phyloP scores from a whole-genome alignment of 163 green algal genomes.

The Chlamydomonas reinhardtii region DNA sequence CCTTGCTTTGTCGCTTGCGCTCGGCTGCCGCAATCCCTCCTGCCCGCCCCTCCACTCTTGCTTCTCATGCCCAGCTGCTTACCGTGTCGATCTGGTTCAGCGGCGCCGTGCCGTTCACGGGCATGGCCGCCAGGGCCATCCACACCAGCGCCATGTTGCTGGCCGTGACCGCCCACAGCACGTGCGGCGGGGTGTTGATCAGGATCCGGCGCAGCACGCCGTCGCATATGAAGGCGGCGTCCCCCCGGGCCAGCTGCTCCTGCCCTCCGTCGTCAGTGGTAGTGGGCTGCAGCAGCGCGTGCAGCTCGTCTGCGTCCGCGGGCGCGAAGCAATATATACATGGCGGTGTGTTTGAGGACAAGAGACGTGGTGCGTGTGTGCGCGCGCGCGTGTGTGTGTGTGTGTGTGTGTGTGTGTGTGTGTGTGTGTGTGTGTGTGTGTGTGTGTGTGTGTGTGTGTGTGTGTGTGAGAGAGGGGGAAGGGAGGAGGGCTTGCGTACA shows the following conservation, averaged over 20 bases:
- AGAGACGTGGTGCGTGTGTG: not conserved
- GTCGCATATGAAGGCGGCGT: not conserved
- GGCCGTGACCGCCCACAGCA: not conserved
- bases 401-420: not conserved
- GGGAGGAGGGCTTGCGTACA: no score
- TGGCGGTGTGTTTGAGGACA: no score
- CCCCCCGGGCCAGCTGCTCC: no score
- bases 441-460: not conserved
- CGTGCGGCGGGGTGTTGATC: not conserved
- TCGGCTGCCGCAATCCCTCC: no score
- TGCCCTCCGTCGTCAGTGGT: not conserved
- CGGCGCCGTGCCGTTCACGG: not conserved
- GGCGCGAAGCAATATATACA: no score
- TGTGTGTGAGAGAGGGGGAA: not conserved
- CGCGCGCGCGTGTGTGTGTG: conserved; percentile 7
- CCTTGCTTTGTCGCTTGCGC: no score
- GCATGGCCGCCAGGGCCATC: not conserved
- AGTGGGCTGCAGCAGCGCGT: not conserved
- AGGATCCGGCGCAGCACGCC: not conserved
- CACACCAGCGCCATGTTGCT: not conserved
- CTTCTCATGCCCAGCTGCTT: no score
- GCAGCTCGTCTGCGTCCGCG: not conserved
- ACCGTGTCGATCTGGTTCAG: not conserved
- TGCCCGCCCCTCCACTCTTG: no score
- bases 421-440: conserved; percentile 10